Percentiles rank a stretch among this genome's conserved stretches.
Conservation (phyloP, 2,329 filamentous ascomycete genomes). For the Fusarium udum region DNA sequence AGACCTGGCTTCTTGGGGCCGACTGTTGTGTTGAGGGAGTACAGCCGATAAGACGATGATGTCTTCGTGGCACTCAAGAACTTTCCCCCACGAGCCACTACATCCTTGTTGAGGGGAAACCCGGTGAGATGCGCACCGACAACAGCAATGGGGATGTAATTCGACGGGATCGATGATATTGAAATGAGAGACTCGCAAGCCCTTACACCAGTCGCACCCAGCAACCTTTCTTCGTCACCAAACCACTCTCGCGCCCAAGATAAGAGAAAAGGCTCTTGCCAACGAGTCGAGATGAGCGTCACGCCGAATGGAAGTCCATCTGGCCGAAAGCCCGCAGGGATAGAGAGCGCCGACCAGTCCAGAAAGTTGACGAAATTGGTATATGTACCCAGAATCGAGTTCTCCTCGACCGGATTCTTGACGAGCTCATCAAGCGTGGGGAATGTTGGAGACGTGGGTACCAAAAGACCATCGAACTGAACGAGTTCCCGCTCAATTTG, state of each 20-base stretch:
- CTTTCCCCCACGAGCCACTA: slow-evolving; percentile 44
- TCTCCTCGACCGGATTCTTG: slow-evolving; percentile 61
- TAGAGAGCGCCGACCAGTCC: slow-evolving; percentile 63
- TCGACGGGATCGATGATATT: not conserved
- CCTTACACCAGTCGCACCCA: slow-evolving; percentile 45
- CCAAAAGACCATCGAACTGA: slow-evolving; percentile 59
- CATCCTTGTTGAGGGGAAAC: slow-evolving; percentile 48
- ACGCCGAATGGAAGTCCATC: slow-evolving; percentile 52
- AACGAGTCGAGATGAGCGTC: slow-evolving; percentile 49
- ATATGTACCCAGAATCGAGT: slow-evolving; percentile 64
- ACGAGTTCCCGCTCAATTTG: slow-evolving; percentile 53
- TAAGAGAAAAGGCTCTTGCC: slow-evolving; percentile 48
- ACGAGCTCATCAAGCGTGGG: slow-evolving; percentile 61
- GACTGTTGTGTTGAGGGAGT: slow-evolving; percentile 33
- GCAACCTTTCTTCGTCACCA: slow-evolving; percentile 18
- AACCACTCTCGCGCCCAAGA: slow-evolving; percentile 45
- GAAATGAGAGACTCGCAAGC: not conserved
- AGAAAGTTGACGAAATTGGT: slow-evolving; percentile 70
- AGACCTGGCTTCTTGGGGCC: slow-evolving; percentile 47
- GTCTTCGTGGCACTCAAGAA: slow-evolving; percentile 43
- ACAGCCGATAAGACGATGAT: slow-evolving; percentile 45
- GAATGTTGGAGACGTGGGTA: slow-evolving; percentile 65
- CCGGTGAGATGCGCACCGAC: slow-evolving; percentile 50
- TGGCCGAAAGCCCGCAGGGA: slow-evolving; percentile 58
- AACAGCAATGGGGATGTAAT: slow-evolving; percentile 42